Evolutionary conservation across 768 basidiomycete genomes (phyloP).

Genomic region (Tephrocybe sp.): DNA sequence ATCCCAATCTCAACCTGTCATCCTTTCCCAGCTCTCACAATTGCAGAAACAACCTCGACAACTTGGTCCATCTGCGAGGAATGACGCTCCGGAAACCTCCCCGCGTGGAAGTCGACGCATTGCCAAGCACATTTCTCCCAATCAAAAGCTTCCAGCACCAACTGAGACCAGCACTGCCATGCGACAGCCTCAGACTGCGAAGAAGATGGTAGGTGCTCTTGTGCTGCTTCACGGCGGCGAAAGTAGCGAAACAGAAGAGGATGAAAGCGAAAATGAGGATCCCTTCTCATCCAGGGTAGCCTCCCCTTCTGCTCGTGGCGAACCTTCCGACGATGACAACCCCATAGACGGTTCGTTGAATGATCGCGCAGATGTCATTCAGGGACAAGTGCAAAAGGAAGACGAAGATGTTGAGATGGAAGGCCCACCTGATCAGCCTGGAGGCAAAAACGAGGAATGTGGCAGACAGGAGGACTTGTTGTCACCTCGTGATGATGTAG

Average conservation of each 20-base stretch:
- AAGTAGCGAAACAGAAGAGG: conserved; percentile 2
- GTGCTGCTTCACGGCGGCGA: not conserved
- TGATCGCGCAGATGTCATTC: not conserved
- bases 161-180: not conserved
- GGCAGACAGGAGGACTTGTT: not conserved
- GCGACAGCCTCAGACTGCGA: not conserved
- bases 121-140: too few species aligned
- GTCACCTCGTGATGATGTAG: too few species aligned
- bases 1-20: too few species aligned
- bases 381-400: too few species aligned
- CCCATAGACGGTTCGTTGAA: not conserved
- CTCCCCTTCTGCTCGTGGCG: not conserved
- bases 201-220: not conserved
- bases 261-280: conserved; percentile 3
- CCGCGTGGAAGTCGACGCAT: too few species aligned
- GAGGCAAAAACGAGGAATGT: not conserved
- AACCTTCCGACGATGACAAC: not conserved
- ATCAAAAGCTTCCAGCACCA: not conserved
- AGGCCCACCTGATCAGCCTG: not conserved
- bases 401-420: not conserved
- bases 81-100: too few species aligned
- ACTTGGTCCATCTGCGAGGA: too few species aligned
- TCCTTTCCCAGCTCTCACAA: too few species aligned
- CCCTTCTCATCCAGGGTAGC: not conserved
- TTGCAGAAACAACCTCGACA: too few species aligned